A percentile compares a stretch with the other conserved stretches of the same genome.
These are phyloP conservation scores for Trichoderma semiorbis DNA, from an alignment of 2,329 filamentous ascomycete species.

Conservation along the genomic window DNA sequence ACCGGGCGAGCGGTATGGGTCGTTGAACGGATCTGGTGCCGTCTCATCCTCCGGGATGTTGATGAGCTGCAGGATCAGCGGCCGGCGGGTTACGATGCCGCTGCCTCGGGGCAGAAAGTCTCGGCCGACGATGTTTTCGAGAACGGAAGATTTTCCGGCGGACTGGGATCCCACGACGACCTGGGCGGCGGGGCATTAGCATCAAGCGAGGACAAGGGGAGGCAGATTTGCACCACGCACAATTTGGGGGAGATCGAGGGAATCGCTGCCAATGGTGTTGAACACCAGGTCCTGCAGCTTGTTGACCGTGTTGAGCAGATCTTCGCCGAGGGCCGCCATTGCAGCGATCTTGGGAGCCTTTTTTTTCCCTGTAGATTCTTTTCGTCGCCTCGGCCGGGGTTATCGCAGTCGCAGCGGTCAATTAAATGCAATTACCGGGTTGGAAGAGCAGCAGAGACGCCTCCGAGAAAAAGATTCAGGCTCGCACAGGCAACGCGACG, in stretches of 20 bases:
- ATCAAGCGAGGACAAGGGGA: conserved; percentile 8
- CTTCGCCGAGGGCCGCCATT: conserved; percentile 95
- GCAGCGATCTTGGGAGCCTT: conserved; percentile 21
- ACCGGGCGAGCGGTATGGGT: conserved; percentile 74
- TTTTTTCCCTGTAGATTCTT: background rate
- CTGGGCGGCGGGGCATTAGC: conserved; percentile 44
- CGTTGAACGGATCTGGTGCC: conserved; percentile 60
- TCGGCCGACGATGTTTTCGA: conserved; percentile 97
- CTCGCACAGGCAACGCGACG: conserved; percentile 13
- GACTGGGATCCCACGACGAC: conserved; percentile 98
- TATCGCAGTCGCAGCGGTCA: background rate
- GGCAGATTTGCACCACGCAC: conserved; percentile 52
- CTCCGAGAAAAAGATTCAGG: background rate
- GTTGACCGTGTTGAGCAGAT: conserved; percentile 93
- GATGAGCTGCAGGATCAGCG: conserved; percentile 95
- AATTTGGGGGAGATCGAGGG: conserved; percentile 95
- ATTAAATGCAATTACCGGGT: background rate
- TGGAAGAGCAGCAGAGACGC: background rate
- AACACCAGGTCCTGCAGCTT: conserved; percentile 98
- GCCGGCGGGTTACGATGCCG: conserved; percentile 91
- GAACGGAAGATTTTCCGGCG: conserved; percentile 94
- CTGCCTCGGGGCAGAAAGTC: conserved; percentile 96
- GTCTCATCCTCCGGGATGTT: conserved; percentile 80
- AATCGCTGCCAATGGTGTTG: conserved; percentile 99
- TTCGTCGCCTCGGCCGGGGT: background rate